A percentile compares a stretch with the other conserved stretches of the same genome.
These are phyloP conservation scores for Xylaria sp. DNA, from an alignment of 2,329 filamentous ascomycete genomes.

Conservation along the genomic window DNA sequence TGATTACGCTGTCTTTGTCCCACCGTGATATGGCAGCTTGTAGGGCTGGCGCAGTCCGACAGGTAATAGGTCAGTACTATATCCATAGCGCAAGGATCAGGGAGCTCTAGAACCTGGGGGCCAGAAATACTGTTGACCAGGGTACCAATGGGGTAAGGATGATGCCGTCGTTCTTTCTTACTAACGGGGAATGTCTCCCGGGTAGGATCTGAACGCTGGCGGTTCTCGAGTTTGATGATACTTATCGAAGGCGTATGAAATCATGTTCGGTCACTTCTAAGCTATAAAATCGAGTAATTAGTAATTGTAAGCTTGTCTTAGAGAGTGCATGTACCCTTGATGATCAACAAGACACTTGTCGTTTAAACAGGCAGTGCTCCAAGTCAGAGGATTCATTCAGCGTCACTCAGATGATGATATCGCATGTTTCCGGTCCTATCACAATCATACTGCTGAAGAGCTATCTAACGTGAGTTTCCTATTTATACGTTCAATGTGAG, in stretches of 20 bases:
- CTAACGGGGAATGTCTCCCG: neutral
- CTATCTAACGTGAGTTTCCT: too few relatives aligned
- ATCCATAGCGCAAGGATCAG: neutral
- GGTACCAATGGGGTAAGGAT: neutral
- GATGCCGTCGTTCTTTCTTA: too few relatives aligned
- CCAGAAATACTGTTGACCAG: neutral
- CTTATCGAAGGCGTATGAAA: neutral
- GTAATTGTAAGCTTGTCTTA: too few relatives aligned
- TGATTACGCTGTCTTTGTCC: neutral
- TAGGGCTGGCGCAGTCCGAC: slow-evolving; percentile 7
- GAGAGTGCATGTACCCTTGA: too few relatives aligned
- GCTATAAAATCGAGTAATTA: too few relatives aligned
- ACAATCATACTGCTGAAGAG: too few relatives aligned
- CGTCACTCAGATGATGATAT: neutral
- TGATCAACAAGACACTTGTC: neutral
- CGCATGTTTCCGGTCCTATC: neutral
- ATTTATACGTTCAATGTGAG: too few relatives aligned
- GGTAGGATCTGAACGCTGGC: neutral
- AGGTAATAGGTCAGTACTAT: slow-evolving; percentile 12
- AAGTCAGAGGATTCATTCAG: neutral
- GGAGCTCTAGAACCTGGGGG: neutral
- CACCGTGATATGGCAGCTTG: neutral
- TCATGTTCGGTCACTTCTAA: too few relatives aligned
- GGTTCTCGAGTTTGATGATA: neutral
- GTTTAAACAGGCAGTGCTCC: neutral